These are phyloP conservation scores for Fereydounia khargensis DNA, from an alignment of 1,284 basidiomycete species.

Conservation along the genomic window DNA sequence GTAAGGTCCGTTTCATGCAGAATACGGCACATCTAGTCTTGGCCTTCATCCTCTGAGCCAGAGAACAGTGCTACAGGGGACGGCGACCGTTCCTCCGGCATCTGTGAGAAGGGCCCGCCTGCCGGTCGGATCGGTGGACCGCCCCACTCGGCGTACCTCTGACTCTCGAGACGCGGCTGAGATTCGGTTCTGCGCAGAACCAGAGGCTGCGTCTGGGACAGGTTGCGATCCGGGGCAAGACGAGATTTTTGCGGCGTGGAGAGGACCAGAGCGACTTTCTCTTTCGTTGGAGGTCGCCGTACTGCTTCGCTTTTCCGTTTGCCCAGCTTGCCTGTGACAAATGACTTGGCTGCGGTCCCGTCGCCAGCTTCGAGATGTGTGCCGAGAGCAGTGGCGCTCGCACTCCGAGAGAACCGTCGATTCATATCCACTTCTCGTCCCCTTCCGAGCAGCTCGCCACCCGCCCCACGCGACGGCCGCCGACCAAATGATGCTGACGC, in stretches of 20 bases:
- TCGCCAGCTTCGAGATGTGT: neutral
- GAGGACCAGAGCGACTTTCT: neutral
- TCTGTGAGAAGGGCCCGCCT: neutral
- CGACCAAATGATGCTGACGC: constrained; percentile 15
- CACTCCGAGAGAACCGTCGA: constrained; percentile 19
- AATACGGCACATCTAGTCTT: no score
- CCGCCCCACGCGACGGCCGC: constrained; percentile 8
- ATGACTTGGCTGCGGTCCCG: neutral
- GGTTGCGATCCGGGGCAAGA: neutral
- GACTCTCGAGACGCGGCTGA: no score
- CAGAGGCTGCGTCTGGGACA: neutral
- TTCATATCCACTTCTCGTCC: constrained; percentile 32
- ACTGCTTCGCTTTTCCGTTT: neutral
- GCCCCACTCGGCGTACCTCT: neutral
- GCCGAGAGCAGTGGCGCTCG: constrained; percentile 9
- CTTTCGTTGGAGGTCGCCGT: neutral
- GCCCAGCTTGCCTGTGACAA: neutral
- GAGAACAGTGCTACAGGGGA: neutral
- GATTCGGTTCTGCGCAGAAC: neutral
- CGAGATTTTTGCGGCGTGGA: neutral
- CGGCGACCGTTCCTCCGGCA: neutral
- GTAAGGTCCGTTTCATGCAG: no score
- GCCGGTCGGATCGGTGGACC: neutral
- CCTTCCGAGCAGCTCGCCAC: constrained; percentile 8
- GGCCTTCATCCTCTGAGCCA: neutral